phyloP scores from a whole-genome alignment of 257 asterid genomes.

The Eustoma russellianum region DNA sequence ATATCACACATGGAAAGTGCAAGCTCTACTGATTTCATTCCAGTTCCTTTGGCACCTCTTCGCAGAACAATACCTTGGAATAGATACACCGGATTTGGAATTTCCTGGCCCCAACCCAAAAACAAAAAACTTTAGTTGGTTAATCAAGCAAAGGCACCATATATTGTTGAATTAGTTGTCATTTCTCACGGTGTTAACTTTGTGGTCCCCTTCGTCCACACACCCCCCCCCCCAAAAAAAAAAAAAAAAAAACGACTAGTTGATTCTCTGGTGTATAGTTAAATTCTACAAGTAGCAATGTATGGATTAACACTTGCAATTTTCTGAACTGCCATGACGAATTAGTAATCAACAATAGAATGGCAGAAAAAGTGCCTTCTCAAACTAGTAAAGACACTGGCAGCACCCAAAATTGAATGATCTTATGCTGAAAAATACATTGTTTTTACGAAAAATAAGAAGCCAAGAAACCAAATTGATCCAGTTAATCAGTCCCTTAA shows the following conservation, averaged over 20 bases:
- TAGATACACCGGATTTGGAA: slow-evolving; percentile 91
- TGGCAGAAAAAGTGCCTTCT: not conserved
- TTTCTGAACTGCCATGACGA: too few species aligned
- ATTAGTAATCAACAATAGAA: too few species aligned
- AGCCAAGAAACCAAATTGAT: not conserved
- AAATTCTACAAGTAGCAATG: too few species aligned
- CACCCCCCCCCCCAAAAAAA: too few species aligned
- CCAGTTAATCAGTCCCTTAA: not conserved
- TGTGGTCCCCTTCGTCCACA: too few species aligned
- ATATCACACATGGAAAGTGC: slow-evolving; percentile 98
- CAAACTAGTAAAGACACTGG: not conserved
- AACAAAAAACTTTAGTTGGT: not conserved
- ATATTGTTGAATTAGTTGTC: too few species aligned
- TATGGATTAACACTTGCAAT: too few species aligned
- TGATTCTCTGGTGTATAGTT: too few species aligned
- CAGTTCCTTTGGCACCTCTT: slow-evolving; percentile 98
- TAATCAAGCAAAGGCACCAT: not conserved
- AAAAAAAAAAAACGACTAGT: too few species aligned
- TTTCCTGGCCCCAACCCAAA: slow-evolving; percentile 34
- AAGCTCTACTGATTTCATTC: slow-evolving; percentile 97
- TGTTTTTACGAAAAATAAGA: too few species aligned
- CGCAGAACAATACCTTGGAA: slow-evolving; percentile 98
- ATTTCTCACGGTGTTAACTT: too few species aligned
- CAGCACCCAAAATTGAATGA: not conserved
- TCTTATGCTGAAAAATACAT: not conserved